These are phyloP conservation scores for Letharia columbiana DNA, from an alignment of 495 filamentous ascomycete genomes.

Conservation along the genomic window DNA sequence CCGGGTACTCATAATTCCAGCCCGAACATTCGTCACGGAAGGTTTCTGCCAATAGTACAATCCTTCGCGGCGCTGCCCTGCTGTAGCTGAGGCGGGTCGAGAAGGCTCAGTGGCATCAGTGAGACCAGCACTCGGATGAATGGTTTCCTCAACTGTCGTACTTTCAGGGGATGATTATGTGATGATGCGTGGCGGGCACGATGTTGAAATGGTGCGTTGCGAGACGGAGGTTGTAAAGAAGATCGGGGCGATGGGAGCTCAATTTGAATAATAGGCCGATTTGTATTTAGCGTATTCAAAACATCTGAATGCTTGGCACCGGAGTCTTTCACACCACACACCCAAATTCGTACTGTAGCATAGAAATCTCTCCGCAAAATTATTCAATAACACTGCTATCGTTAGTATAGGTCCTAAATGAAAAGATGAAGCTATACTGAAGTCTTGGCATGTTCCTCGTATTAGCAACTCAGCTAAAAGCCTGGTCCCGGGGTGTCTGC, in stretches of 20 bases:
- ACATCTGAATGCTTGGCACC: too few species aligned
- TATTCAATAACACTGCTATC: background rate
- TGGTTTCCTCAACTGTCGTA: background rate
- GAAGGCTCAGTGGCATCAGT: background rate
- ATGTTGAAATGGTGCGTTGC: background rate
- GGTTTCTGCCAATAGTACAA: background rate
- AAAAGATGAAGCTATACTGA: too few species aligned
- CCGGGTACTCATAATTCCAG: background rate
- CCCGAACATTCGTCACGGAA: accelerated
- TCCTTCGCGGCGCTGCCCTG: background rate
- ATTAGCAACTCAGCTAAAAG: too few species aligned
- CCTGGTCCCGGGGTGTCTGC: too few species aligned
- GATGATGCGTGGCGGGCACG: background rate
- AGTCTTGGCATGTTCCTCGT: too few species aligned
- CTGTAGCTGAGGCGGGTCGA: background rate
- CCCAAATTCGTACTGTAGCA: too few species aligned
- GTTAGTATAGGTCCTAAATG: too few species aligned
- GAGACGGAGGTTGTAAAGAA: background rate
- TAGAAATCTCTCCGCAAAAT: too few species aligned
- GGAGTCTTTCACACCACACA: too few species aligned
- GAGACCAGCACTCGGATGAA: background rate
- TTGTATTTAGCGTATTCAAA: background rate
- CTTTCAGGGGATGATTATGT: background rate
- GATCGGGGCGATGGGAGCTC: background rate
- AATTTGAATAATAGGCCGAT: background rate